These are phyloP conservation scores for Phyllosticta citribraziliensis DNA, from an alignment of 2,329 filamentous ascomycete genomes.

Conservation along the genomic window DNA sequence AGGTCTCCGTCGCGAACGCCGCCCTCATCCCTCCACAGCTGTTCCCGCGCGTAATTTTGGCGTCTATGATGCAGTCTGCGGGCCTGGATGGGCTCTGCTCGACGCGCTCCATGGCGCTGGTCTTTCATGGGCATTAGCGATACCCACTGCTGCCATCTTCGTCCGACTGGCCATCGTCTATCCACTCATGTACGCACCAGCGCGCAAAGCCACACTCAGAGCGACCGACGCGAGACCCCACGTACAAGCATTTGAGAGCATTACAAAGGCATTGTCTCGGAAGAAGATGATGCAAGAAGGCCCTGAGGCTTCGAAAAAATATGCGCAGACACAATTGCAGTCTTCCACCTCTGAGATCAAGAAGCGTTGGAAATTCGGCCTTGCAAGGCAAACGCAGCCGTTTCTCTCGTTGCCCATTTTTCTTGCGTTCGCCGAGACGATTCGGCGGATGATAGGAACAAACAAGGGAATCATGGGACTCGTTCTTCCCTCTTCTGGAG, in stretches of 20 bases:
- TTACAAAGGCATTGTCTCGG: neutral
- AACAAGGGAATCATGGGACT: conserved; percentile 15
- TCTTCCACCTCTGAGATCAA: neutral
- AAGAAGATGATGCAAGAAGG: neutral
- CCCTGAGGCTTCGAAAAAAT: neutral
- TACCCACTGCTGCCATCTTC: conserved; percentile 45
- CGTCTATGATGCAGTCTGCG: neutral
- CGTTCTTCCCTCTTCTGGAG: neutral
- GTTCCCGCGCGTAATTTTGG: conserved; percentile 11
- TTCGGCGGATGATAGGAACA: conserved; percentile 25
- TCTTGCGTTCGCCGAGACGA: conserved; percentile 26
- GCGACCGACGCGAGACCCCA: conserved; percentile 24
- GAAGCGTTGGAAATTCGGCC: conserved; percentile 1
- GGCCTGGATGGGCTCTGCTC: neutral
- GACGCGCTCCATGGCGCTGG: conserved; percentile 34
- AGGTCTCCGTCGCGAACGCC: conserved; percentile 31
- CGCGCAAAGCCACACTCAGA: conserved; percentile 30
- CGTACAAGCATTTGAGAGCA: neutral
- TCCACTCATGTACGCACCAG: conserved; percentile 35
- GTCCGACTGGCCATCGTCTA: conserved; percentile 40
- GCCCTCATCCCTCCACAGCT: conserved; percentile 35
- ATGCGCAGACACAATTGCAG: neutral
- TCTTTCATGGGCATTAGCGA: conserved; percentile 45
- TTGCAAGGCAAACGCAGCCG: neutral
- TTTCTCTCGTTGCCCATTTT: conserved; percentile 25